Evolutionary conservation across 805 yeast species (phyloP), one percentile per base, ranked within the genome.

Genomic region (Clavispora vitiphila): DNA sequence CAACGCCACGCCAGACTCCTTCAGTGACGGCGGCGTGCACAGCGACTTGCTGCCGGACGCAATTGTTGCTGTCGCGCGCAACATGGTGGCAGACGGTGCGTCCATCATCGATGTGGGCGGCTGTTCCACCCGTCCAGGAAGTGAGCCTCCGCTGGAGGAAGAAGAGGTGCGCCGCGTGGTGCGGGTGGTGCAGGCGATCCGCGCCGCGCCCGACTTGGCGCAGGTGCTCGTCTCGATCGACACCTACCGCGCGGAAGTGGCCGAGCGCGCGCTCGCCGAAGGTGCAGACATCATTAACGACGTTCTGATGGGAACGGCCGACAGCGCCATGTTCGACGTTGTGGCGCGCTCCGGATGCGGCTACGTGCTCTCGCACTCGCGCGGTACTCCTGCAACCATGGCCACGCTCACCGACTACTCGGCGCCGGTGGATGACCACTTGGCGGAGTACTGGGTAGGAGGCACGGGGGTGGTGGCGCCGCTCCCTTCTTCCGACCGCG

Each of bases 211-310:
- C 5, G 56, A 46, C 44, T 46, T 78, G 42, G 58, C 69, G 39
- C 56, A 65, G 15, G 66, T 78, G 0, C 54, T 85, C 3, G 65
- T 93, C 20, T 86, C 96, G 11, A 71, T 93, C n/a, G 99, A 93
- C 59, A 90, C 99, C 0, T 93, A 83, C 58, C 71, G 96, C 30
- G 64, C 89, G 0, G 53, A 56, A 1, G 96, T 93, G 10, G 98
- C 98, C 0, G 68, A 68, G 38, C 75, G 70, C 34, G 77, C 88
- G 0, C 67, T 93, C 18, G 55, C 58, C 11, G 81, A 79, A 1
- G 99, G 98, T 4, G 96, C 95, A 1, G 90, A 90, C 59, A 85
- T 93, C 23, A 80, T 93, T 55, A 93, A 93, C 62, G 99, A 93
- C 59, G 81, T 93, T 5, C 81, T 90, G 36, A 86, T 84, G 56